These are phyloP conservation scores for Fusarium miscanthi DNA, from an alignment of 2,329 filamentous ascomycete species.

Conservation along the genomic window DNA sequence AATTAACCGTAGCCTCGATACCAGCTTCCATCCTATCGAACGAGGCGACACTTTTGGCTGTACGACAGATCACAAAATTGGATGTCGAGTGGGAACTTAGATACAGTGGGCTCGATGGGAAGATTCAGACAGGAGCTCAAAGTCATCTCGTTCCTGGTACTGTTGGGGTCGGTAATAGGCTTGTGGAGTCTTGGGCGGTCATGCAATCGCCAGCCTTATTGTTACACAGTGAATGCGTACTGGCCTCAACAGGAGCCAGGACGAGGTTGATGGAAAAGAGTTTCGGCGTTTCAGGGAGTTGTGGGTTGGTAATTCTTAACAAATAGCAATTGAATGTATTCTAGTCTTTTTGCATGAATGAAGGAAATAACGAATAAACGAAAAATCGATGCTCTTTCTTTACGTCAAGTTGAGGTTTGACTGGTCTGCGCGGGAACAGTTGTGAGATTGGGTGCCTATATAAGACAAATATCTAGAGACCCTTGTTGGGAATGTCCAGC, in stretches of 20 bases:
- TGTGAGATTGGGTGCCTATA: neutral
- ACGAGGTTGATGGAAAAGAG: conserved; percentile 1
- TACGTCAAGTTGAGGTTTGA: neutral
- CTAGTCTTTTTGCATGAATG: neutral
- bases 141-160: neutral
- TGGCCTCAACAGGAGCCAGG: conserved; percentile 7
- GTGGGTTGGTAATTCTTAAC: conserved; percentile 17
- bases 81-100: conserved; percentile 28
- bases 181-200: neutral
- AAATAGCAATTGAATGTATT: conserved; percentile 17
- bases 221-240: conserved; percentile 3
- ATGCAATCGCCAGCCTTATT: neutral
- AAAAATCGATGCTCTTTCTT: neutral
- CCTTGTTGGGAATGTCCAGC: neutral
- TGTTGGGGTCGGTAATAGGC: conserved; percentile 2
- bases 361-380: neutral
- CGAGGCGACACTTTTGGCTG: conserved; percentile 16
- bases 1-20: conserved; percentile 43
- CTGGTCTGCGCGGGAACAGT: too few species aligned
- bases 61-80: conserved; percentile 31
- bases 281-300: conserved; percentile 29
- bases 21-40: conserved; percentile 17
- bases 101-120: conserved; percentile 16
- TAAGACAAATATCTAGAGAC: fast-evolving
- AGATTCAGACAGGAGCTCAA: neutral